A percentile compares a stretch with the other conserved stretches of the same genome.
Conservation (phyloP, 2,329 filamentous ascomycete genomes). For the Trichoderma sp. region DNA sequence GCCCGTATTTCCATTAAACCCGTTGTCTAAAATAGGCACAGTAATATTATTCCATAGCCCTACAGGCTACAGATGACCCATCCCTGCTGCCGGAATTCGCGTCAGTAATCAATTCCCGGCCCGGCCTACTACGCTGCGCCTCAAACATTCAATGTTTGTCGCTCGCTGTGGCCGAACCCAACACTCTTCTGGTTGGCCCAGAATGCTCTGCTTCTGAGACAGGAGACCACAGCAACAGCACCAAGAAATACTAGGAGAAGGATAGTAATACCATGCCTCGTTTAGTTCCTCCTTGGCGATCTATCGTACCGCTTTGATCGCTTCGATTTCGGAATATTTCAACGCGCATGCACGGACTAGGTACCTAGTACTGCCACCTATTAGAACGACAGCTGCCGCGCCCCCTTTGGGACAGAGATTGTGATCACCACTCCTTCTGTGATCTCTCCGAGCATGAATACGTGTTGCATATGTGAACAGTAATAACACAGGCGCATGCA, state of each 20-base stretch:
- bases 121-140: constrained; percentile 11
- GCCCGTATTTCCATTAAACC: neutral
- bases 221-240: neutral
- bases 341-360: neutral
- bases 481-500: neutral
- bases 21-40: neutral
- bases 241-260: neutral
- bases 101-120: neutral
- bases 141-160: constrained; percentile 3
- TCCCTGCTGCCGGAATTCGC: neutral
- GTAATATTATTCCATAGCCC: neutral
- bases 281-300: neutral
- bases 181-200: neutral
- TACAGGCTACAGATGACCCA: neutral
- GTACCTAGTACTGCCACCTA: neutral
- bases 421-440: neutral
- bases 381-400: neutral
- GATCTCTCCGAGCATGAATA: neutral
- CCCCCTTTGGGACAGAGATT: neutral
- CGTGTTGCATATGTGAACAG: neutral
- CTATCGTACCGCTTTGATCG: neutral
- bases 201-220: constrained; percentile 12
- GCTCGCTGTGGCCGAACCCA: neutral
- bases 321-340: constrained; percentile 5
- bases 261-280: neutral